Evolutionary conservation across 768 basidiomycete genomes (phyloP).

Genomic region (Lactarius deliciosus): DNA sequence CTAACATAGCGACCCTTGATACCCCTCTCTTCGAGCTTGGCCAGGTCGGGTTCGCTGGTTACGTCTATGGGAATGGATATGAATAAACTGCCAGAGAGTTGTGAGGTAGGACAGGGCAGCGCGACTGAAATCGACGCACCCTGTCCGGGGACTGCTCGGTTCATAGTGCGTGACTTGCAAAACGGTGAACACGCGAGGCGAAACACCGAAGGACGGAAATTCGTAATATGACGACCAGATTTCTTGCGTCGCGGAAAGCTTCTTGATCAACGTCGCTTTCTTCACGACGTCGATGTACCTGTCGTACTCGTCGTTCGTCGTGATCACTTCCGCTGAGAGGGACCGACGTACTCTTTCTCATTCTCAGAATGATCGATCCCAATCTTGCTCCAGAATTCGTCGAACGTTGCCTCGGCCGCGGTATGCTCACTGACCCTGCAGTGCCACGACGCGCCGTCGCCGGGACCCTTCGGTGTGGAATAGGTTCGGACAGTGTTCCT

Average conservation of each 20-base stretch:
- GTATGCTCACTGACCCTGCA: conserved; percentile 66
- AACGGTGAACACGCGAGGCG: conserved; percentile 74
- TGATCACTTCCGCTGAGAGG: not conserved
- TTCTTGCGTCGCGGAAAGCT: conserved; percentile 58
- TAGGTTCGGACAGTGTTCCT: conserved; percentile 56
- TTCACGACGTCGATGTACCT: conserved; percentile 69
- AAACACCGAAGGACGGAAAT: conserved; percentile 60
- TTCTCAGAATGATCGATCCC: conserved; percentile 64
- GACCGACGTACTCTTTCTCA: conserved; percentile 58
- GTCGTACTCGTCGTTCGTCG: not conserved
- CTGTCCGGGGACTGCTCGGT: conserved; percentile 51
- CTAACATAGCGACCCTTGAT: conserved; percentile 67
- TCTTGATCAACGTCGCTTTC: conserved; percentile 61
- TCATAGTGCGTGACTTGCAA: conserved; percentile 60
- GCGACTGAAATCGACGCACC: conserved; percentile 45
- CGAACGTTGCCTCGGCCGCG: conserved; percentile 66
- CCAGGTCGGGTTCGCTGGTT: conserved; percentile 54
- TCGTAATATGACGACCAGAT: conserved; percentile 76
- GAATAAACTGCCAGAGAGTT: conserved; percentile 33
- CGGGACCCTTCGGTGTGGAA: conserved; percentile 50
- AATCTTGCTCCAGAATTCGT: conserved; percentile 69
- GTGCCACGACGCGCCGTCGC: conserved; percentile 65
- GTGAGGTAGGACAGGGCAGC: not conserved
- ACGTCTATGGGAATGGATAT: conserved; percentile 73
- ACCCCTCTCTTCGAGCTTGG: conserved; percentile 60